Evolutionary conservation across 1,139 yeast species (phyloP).

Genomic region (Lodderomyces beijingensis): DNA sequence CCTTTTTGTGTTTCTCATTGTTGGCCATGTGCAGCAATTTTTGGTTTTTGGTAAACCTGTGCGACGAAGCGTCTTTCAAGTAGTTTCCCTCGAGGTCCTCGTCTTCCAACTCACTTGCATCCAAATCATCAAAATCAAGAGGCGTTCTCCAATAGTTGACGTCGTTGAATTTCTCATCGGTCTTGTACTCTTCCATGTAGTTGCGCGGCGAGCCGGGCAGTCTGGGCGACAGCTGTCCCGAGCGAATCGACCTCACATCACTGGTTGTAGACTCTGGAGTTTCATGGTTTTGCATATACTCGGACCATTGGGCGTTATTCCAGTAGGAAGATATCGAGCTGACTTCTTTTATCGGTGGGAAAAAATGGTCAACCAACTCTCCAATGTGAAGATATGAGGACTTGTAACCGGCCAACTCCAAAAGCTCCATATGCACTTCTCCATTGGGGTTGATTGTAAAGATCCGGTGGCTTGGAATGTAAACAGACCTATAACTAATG

Average conservation of each 20-base stretch:
- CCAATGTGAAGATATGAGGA: slow-evolving; percentile 87
- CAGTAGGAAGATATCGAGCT: slow-evolving; percentile 34
- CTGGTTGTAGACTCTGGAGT: slow-evolving; percentile 4
- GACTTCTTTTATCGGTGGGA: slow-evolving; percentile 72
- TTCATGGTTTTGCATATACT: slow-evolving; percentile 22
- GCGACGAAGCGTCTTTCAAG: slow-evolving; percentile 15
- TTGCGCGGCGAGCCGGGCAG: slow-evolving; percentile 22
- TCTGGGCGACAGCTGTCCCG: slow-evolving; percentile 16
- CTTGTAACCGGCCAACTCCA: slow-evolving; percentile 89
- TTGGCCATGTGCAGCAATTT: slow-evolving; percentile 8
- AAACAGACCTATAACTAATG: slow-evolving; percentile 87
- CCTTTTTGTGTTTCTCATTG: slow-evolving; percentile 1
- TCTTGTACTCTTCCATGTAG: slow-evolving; percentile 19
- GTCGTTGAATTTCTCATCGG: slow-evolving; percentile 72
- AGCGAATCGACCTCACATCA: slow-evolving; percentile 9
- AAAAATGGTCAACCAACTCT: slow-evolving; percentile 93
- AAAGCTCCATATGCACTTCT: slow-evolving; percentile 94
- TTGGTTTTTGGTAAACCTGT: slow-evolving; percentile 16
- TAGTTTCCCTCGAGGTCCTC: slow-evolving; percentile 3
- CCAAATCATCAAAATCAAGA: slow-evolving; percentile 57
- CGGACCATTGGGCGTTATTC: slow-evolving; percentile 35
- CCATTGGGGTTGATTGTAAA: slow-evolving; percentile 96
- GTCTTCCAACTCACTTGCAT: slow-evolving; percentile 25
- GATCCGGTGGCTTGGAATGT: slow-evolving; percentile 89
- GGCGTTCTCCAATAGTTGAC: slow-evolving; percentile 92